Evolutionary conservation across 2,329 filamentous ascomycete genomes (phyloP), one percentile per base, ranked within the genome.

Genomic region (Mycosphaerella sp.): DNA sequence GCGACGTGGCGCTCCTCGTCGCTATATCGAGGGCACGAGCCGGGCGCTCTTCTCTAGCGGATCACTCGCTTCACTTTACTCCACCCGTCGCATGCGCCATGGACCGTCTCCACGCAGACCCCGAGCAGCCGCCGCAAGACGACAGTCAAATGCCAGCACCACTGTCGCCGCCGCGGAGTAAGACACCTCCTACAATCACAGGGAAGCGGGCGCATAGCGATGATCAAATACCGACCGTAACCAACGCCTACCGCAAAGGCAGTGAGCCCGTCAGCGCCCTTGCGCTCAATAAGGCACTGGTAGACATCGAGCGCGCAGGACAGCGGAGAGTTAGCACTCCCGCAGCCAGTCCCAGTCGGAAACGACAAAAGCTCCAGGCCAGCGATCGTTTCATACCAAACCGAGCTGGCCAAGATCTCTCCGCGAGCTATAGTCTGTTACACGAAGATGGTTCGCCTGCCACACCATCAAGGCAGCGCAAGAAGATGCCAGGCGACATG

Each of bases 361-460:
- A 87, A 69, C 75, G 82, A 57, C 82, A 84, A 66, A 75, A 82
- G 56, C 73, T 85, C 14, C 84, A 86, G 64, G 54, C 53, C 45
- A 72, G 75, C 57, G 63, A 52, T 66, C 95, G 93, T 63, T 98
- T 98, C 68, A 97, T 98, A 60, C 93, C 93, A 25, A 94, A 93
- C 62, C 82, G 93, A 37, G 85, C 90, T 58, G 93, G 91, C 5
- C 89, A 95, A 69, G 93, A 98, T 70, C 75, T 97, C 18, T 87
- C 91, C 67, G 89, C 91, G 47, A 94, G 89, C 69, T 97, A 93
- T 71, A 95, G 84, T 66, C 75, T 97, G 49, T 77, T 97, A 25
- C 87, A 95, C 65, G 91, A 96, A 56, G 89, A 95, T 67, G 89
- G 86, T 35, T 96, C 91, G 16, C 93, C 93, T 16, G 87, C 91